Evolutionary conservation across 2,329 filamentous ascomycete genomes (phyloP).

Genomic region (Akanthomyces muscarius): DNA sequence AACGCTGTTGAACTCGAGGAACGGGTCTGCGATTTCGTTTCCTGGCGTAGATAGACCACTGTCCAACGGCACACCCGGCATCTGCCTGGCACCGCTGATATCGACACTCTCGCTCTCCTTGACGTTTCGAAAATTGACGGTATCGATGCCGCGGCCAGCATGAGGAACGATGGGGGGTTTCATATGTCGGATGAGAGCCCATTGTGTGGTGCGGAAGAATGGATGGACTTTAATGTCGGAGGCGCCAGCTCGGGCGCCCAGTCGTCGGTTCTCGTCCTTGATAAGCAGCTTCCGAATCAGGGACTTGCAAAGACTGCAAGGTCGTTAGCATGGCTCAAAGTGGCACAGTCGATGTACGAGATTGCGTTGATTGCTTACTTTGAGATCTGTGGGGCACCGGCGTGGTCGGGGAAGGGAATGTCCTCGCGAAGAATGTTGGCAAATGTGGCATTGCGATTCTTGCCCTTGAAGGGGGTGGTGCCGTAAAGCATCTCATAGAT

Average conservation of each 20-base stretch:
- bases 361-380: constrained; percentile 59
- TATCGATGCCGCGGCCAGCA: constrained; percentile 85
- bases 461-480: constrained; percentile 98
- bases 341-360: neutral
- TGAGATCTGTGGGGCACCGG: constrained; percentile 77
- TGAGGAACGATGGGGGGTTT: constrained; percentile 96
- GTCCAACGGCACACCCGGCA: constrained; percentile 77
- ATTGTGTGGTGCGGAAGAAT: constrained; percentile 94
- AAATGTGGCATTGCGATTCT: constrained; percentile 97
- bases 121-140: constrained; percentile 94
- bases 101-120: constrained; percentile 97
- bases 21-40: constrained; percentile 79
- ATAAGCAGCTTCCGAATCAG: constrained; percentile 94
- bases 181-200: constrained; percentile 95
- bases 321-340: constrained; percentile 22
- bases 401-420: constrained; percentile 89
- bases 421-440: constrained; percentile 95
- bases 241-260: constrained; percentile 90
- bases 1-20: constrained; percentile 98
- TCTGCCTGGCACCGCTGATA: constrained; percentile 58
- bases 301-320: constrained; percentile 81
- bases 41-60: constrained; percentile 82
- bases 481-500: constrained; percentile 99
- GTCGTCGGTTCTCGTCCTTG: constrained; percentile 91
- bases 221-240: constrained; percentile 95